Conservation (phyloP, 805 yeast species). For the Saturnispora ahearnii region DNA sequence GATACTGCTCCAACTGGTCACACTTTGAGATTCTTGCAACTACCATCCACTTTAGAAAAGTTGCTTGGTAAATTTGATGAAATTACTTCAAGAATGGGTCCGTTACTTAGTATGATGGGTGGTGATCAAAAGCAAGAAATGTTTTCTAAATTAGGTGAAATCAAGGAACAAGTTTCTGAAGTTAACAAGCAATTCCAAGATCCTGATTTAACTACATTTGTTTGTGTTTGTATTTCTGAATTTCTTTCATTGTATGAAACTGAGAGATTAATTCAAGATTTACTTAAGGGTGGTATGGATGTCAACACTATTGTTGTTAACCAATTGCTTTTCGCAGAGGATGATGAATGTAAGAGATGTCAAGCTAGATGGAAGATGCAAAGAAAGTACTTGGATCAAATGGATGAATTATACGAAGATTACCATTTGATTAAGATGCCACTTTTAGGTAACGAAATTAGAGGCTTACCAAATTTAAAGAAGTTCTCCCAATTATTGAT, state of each 20-base stretch:
- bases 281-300: conserved; percentile 90
- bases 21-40: conserved; percentile 86
- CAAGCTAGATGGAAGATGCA: conserved; percentile 93
- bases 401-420: conserved; percentile 93
- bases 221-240: conserved; percentile 96
- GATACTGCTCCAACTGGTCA: conserved; percentile 99
- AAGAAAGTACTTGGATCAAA: conserved; percentile 87
- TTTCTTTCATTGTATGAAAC: conserved; percentile 93
- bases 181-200: conserved; percentile 92
- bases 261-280: conserved; percentile 94
- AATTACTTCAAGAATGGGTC: conserved; percentile 80
- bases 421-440: conserved; percentile 96
- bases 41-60: conserved; percentile 87
- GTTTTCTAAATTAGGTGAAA: conserved; percentile 67
- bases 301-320: conserved; percentile 94
- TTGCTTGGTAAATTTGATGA: conserved; percentile 81
- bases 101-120: conserved; percentile 78
- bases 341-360: conserved; percentile 81
- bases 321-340: conserved; percentile 83
- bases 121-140: conserved; percentile 57
- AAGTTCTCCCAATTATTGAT: conserved; percentile 76
- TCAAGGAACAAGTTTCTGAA: conserved; percentile 72
- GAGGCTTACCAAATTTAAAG: conserved; percentile 82
- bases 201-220: conserved; percentile 91
- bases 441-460: conserved; percentile 84